Conservation (phyloP, 2,329 filamentous ascomycete genomes). For the Clonostachys rhizophaga region DNA sequence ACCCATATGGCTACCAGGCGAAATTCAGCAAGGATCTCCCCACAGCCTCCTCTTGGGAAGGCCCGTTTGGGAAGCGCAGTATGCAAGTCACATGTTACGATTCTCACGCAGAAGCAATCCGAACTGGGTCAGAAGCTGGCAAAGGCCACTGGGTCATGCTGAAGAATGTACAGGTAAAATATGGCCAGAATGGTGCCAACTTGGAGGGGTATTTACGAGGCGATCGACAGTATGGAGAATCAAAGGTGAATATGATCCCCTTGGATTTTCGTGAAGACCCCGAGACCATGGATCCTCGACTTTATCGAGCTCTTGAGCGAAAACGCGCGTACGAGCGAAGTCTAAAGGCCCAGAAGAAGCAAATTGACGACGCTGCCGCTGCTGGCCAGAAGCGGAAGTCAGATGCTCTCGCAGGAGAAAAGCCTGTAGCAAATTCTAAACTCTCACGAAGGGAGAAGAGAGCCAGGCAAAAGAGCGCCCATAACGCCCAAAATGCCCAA, state of each 20-base stretch:
- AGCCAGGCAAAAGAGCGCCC: conserved; percentile 8
- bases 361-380: conserved; percentile 26
- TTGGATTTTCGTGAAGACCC: conserved; percentile 33
- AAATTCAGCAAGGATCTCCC: conserved; percentile 12
- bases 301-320: conserved; percentile 56
- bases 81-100: conserved; percentile 70
- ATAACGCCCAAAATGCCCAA: conserved; percentile 10
- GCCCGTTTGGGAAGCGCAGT: conserved; percentile 68
- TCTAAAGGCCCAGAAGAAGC: conserved; percentile 31
- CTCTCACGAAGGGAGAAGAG: conserved; percentile 5
- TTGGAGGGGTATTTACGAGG: conserved; percentile 70
- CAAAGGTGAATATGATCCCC: conserved; percentile 53
- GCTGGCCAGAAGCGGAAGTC: conserved; percentile 32
- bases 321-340: conserved; percentile 59
- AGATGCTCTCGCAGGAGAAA: background rate
- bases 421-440: conserved; percentile 14
- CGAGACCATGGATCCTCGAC: conserved; percentile 37
- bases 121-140: conserved; percentile 38
- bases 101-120: conserved; percentile 58
- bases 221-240: conserved; percentile 34
- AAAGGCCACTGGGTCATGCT: conserved; percentile 61
- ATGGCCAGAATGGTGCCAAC: conserved; percentile 40
- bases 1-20: conserved; percentile 49
- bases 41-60: conserved; percentile 48
- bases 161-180: conserved; percentile 68